These are phyloP conservation scores for Tausonia pullulans DNA, from an alignment of 1,284 basidiomycete genomes.

Conservation along the genomic window DNA sequence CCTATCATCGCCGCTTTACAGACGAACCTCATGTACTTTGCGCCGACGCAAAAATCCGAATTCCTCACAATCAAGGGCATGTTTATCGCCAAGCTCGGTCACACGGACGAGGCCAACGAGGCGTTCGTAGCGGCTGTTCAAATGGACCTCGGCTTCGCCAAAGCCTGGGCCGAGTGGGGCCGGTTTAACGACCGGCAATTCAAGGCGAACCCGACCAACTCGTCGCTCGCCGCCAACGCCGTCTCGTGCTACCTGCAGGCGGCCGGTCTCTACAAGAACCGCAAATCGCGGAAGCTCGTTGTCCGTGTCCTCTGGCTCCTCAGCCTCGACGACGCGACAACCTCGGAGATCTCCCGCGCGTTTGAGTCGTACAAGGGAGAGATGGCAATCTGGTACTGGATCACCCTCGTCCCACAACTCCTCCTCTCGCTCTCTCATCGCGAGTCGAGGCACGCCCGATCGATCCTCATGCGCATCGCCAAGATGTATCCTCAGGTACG, in stretches of 20 bases:
- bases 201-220: constrained; percentile 64
- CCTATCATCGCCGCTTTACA: too few relatives aligned
- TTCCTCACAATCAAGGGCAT: constrained; percentile 99
- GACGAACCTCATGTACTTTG: constrained; percentile 99
- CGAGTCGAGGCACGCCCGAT: constrained; percentile 85
- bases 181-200: constrained; percentile 88
- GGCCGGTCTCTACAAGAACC: constrained; percentile 87
- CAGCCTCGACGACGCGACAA: constrained; percentile 71
- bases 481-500: constrained; percentile 85
- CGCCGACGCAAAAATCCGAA: constrained; percentile 86
- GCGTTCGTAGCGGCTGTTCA: constrained; percentile 94
- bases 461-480: constrained; percentile 80
- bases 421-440: constrained; percentile 78
- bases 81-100: constrained; percentile 84
- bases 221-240: constrained; percentile 72
- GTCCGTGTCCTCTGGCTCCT: constrained; percentile 94
- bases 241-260: constrained; percentile 98
- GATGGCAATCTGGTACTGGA: constrained; percentile 97
- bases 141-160: constrained; percentile 87
- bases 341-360: constrained; percentile 62
- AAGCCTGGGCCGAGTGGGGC: constrained; percentile 99
- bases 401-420: constrained; percentile 93
- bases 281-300: constrained; percentile 84
- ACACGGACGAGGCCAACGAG: constrained; percentile 80
- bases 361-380: constrained; percentile 98